These are phyloP conservation scores for Aspergillus sp. DNA, from an alignment of 2,329 filamentous ascomycete genomes.

Conservation along the genomic window DNA sequence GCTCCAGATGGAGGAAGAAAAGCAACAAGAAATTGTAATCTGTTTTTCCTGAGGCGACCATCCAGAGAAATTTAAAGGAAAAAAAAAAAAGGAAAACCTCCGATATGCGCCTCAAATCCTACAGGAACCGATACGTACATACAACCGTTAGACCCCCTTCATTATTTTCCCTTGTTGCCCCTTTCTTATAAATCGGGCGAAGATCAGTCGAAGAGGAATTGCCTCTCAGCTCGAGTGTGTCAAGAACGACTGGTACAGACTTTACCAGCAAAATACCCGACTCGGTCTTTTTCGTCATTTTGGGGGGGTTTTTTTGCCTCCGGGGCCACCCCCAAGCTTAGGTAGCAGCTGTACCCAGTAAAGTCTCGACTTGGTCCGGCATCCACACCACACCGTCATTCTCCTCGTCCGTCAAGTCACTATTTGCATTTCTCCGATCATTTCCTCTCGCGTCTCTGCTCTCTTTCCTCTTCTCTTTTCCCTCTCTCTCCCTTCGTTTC, in stretches of 20 bases:
- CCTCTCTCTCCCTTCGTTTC: not conserved
- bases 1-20: too few species aligned
- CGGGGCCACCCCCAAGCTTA: slow-evolving; percentile 14
- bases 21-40: too few species aligned
- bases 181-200: not conserved
- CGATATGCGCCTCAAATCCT: not conserved
- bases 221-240: too few species aligned
- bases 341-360: slow-evolving; percentile 13
- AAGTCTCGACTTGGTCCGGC: slow-evolving; percentile 2
- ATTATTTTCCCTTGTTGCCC: not conserved
- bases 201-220: too few species aligned
- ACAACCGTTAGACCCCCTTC: not conserved
- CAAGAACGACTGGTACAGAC: too few species aligned
- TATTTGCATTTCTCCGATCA: slow-evolving; percentile 21
- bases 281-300: too few species aligned
- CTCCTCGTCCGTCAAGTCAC: slow-evolving; percentile 10
- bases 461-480: not conserved
- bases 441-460: slow-evolving; percentile 15
- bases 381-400: slow-evolving; percentile 28
- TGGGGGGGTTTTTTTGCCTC: slow-evolving; percentile 2
- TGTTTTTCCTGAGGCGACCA: too few species aligned
- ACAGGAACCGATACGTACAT: not conserved
- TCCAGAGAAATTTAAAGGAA: not conserved
- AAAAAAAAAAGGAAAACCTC: not conserved
- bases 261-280: too few species aligned